Base-by-base conservation (phyloP, 805 yeast species). In the Suhomyces faveliae region DNA sequence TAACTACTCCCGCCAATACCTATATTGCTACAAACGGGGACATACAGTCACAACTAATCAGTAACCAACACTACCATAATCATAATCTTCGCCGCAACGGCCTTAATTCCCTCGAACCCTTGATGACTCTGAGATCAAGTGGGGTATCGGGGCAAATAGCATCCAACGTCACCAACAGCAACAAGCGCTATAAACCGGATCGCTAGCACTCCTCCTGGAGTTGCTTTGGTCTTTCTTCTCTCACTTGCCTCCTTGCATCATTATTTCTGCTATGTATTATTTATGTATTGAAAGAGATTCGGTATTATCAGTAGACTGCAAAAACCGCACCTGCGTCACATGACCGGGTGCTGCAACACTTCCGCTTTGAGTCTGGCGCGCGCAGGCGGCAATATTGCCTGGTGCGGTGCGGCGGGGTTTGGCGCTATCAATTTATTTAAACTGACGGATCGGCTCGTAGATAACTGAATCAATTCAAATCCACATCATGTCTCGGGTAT, bases 401-500 rank as follows among this genome's bases (percentile, higher is more conserved):
- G 15, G 30, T 27, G 30, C 30, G 37, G 21, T 15, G 37, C 6
- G 11, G 35, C 19, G 19, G 20, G n/a, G n/a, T n/a, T n/a, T n/a
- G n/a, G 11, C 35, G 35, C 35, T 13, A n/a, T n/a, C 35, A 9
- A 13, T 13, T 15, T 11, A 27, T 27, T n/a, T 12, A 37, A n/a
- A n/a, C 21, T 35, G 21, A 12, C n/a, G n/a, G n/a, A n/a, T n/a
- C n/a, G n/a, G n/a, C n/a, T n/a, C n/a, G n/a, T n/a, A n/a, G n/a
- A n/a, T n/a, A n/a, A n/a, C n/a, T n/a, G n/a, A n/a, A n/a, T n/a
- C 35, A n/a, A n/a, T 30, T 30, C 7, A n/a, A 21, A 21, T 12
- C 40, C 11, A 37, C 25, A 41, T 17, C 25, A 47, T 44, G 45
- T 37, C 48, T 12, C 62, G 61, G 27, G 80, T 84, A n/a, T 70